These are phyloP conservation scores for Eutypa lata DNA, from an alignment of 2,329 filamentous ascomycete genomes.

Conservation along the genomic window DNA sequence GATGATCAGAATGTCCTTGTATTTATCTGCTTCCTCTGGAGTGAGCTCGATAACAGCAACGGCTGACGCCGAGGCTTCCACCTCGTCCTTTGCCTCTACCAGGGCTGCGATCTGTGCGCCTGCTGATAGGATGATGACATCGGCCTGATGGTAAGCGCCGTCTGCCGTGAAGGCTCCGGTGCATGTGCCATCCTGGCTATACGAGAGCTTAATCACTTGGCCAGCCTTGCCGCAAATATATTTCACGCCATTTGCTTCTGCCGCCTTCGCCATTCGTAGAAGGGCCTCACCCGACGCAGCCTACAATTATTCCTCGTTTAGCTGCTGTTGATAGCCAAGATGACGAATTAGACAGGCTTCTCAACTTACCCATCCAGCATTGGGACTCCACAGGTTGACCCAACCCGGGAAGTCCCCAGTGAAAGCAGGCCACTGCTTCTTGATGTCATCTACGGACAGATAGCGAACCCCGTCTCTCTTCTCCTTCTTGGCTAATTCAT, in stretches of 20 bases:
- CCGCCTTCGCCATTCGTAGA: conserved; percentile 28
- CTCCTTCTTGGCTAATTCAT: conserved; percentile 18
- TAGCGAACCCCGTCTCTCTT: conserved; percentile 22
- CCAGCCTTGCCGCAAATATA: conserved; percentile 25
- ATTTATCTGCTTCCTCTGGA: conserved; percentile 50
- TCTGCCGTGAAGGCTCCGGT: conserved; percentile 48
- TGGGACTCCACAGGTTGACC: conserved; percentile 24
- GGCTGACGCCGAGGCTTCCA: conserved; percentile 61
- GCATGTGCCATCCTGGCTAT: conserved; percentile 21
- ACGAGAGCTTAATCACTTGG: conserved; percentile 18
- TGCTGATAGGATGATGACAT: conserved; percentile 61
- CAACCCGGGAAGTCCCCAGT: conserved; percentile 22
- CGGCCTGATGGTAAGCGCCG: conserved; percentile 47
- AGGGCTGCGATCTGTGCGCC: conserved; percentile 65
- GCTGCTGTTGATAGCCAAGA: too few species aligned
- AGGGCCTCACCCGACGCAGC: conserved; percentile 24
- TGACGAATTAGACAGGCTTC: too few species aligned
- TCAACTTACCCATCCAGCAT: conserved; percentile 28
- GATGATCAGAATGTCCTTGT: conserved; percentile 39
- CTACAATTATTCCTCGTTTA: not conserved
- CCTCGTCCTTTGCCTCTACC: conserved; percentile 60
- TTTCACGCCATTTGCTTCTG: conserved; percentile 20
- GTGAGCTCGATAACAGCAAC: conserved; percentile 62
- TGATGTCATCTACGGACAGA: conserved; percentile 22
- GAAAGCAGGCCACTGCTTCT: conserved; percentile 25